Percentiles rank a stretch among this genome's conserved stretches.
Evolutionary conservation across 371 early-diverging fungal genomes (phyloP).

Genomic region (Coelomomyces lativittatus): DNA sequence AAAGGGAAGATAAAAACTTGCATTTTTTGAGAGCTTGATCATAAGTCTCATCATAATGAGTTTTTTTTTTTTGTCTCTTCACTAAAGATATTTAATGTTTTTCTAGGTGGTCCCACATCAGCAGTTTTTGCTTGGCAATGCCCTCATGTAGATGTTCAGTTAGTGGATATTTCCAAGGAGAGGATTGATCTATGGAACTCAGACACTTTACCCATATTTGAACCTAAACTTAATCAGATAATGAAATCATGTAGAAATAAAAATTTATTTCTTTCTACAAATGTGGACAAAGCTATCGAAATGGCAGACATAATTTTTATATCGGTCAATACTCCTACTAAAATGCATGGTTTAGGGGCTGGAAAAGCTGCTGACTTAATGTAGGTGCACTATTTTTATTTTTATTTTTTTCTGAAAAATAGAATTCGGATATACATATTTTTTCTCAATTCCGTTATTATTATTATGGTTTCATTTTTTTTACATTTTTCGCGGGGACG

Average conservation of each 20-base stretch:
- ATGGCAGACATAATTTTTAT: conserved; percentile 74
- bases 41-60: no score
- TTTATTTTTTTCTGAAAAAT: no score
- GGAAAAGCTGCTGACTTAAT: conserved; percentile 72
- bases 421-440: no score
- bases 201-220: conserved; percentile 65
- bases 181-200: conserved; percentile 82
- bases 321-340: conserved; percentile 74
- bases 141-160: conserved; percentile 70
- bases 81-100: no score
- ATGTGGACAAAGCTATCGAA: conserved; percentile 51
- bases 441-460: no score
- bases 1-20: no score
- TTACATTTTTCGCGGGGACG: no score
- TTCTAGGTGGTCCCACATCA: conserved; percentile 84
- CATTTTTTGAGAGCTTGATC: no score
- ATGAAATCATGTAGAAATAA: conserved; percentile 49
- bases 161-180: conserved; percentile 55
- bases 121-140: conserved; percentile 79
- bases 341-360: conserved; percentile 56
- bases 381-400: no score
- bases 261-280: conserved; percentile 70
- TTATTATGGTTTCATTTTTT: no score
- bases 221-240: conserved; percentile 71
- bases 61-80: no score